phyloP scores from a whole-genome alignment of 2,329 filamentous ascomycete genomes.

The Graphilbum fragrans region DNA sequence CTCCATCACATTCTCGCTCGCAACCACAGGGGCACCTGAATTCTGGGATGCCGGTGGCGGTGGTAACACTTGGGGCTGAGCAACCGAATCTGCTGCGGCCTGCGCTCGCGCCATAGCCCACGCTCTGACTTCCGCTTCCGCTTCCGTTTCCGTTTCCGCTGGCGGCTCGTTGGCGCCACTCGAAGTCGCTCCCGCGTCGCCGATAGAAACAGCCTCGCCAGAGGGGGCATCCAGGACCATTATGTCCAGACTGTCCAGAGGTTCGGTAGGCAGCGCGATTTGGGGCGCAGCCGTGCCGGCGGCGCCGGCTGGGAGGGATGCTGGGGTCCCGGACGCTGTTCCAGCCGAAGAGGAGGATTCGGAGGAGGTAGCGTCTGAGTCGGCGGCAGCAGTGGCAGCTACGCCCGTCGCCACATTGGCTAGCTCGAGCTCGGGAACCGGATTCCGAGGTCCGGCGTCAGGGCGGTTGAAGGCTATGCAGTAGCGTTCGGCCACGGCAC shows the following conservation, averaged over 20 bases:
- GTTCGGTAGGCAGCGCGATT: background rate
- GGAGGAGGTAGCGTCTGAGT: background rate
- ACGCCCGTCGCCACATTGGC: background rate
- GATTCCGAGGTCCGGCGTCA: slow-evolving; percentile 48
- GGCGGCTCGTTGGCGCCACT: too few relatives aligned
- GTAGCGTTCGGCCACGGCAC: slow-evolving; percentile 55
- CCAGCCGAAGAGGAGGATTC: slow-evolving; percentile 1
- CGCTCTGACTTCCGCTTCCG: too few relatives aligned
- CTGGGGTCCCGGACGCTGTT: background rate
- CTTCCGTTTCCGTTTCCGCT: too few relatives aligned
- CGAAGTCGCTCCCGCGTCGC: too few relatives aligned
- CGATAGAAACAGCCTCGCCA: background rate
- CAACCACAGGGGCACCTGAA: too few relatives aligned
- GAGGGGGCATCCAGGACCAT: slow-evolving; percentile 19
- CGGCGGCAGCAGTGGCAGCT: background rate
- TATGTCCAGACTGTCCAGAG: slow-evolving; percentile 9
- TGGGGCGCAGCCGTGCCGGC: background rate
- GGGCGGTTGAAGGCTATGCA: slow-evolving; percentile 51
- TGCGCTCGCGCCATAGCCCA: too few relatives aligned
- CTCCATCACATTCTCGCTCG: background rate
- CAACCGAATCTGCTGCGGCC: too few relatives aligned
- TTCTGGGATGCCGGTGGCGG: too few relatives aligned
- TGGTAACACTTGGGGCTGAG: too few relatives aligned
- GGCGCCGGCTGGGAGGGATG: too few relatives aligned
- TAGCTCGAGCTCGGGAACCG: slow-evolving; percentile 37